phyloP scores from a whole-genome alignment of 164 flowering plant species.

The Chimonanthus praecox region DNA sequence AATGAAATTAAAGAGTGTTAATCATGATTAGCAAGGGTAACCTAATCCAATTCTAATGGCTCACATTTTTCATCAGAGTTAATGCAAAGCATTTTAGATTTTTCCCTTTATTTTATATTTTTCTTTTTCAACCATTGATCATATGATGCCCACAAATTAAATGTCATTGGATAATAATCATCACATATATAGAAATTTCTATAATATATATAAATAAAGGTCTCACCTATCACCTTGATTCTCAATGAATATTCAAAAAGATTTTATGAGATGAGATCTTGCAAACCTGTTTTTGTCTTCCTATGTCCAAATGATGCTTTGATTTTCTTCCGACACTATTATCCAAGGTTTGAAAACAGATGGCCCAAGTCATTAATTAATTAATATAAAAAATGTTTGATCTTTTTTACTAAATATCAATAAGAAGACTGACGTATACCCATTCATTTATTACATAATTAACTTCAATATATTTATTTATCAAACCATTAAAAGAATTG shows the following conservation, averaged over 20 bases:
- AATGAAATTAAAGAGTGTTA: background rate
- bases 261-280: background rate
- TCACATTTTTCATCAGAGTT: background rate
- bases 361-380: background rate
- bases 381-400: background rate
- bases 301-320: background rate
- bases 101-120: background rate
- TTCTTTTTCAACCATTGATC: background rate
- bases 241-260: background rate
- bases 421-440: background rate
- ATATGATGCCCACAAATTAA: background rate
- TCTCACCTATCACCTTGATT: background rate
- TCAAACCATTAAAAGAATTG: too few relatives aligned
- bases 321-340: background rate
- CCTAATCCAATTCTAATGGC: background rate
- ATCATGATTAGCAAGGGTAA: background rate
- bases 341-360: background rate
- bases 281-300: background rate
- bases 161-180: background rate
- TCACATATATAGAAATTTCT: background rate
- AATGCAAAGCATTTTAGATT: background rate
- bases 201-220: background rate
- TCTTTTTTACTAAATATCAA: background rate
- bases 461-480: too few relatives aligned
- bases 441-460: too few relatives aligned